phyloP scores from a whole-genome alignment of 169 alveolate genomes.

The Toxoplasma gondii region DNA sequence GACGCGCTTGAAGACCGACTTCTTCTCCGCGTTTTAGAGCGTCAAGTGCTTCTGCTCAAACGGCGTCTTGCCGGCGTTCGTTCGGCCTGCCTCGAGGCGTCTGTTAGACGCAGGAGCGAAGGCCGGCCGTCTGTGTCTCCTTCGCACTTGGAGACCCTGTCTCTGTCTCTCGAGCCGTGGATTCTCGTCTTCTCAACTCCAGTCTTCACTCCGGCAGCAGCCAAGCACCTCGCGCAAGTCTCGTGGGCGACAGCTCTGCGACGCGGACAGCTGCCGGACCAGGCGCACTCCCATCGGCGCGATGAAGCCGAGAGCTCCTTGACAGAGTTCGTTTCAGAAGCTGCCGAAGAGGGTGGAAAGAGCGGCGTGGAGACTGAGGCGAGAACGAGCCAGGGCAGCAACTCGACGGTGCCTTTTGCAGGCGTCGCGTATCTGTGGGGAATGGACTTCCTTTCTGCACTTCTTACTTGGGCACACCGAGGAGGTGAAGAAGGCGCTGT shows the following conservation, averaged over 20 bases:
- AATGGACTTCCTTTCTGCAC: not conserved
- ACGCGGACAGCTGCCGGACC: not conserved
- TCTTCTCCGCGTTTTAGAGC: not conserved
- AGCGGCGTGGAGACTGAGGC: not conserved
- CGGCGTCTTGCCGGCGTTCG: not conserved
- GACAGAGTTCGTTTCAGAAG: not conserved
- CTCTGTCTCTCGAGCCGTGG: not conserved
- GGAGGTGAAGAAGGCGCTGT: not conserved
- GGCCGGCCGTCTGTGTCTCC: not conserved
- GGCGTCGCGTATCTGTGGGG: not conserved
- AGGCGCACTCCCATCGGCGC: not conserved
- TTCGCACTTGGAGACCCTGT: not conserved
- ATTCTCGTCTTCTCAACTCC: not conserved
- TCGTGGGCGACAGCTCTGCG: not conserved
- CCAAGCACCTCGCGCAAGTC: not conserved
- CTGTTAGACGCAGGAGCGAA: not conserved
- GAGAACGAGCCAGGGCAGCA: not conserved
- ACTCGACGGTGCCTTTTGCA: not conserved
- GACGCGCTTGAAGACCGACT: slow-evolving; percentile 20
- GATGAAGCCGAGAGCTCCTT: not conserved
- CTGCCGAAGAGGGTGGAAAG: not conserved
- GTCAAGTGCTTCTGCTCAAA: not conserved
- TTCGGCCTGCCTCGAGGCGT: not conserved
- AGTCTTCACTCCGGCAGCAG: slow-evolving; percentile 22
- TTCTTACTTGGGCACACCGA: not conserved